Conservation (phyloP, 1,284 basidiomycete species). For the Psilocybe mexicana region DNA sequence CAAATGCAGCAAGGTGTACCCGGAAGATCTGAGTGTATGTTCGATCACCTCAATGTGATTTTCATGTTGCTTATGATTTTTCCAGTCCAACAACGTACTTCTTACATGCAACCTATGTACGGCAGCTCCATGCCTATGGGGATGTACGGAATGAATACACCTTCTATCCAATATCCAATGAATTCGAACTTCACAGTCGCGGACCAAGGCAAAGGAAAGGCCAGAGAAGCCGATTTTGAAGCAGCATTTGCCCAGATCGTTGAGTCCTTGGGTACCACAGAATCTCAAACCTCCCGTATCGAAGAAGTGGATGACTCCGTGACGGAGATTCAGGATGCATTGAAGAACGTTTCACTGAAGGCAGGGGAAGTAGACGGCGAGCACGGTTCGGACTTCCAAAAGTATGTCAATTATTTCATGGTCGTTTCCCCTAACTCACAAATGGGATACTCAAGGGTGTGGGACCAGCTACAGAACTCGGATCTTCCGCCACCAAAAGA, state of each 20-base stretch:
- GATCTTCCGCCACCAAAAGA: slow-evolving; percentile 56
- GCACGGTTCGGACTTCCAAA: slow-evolving; percentile 42
- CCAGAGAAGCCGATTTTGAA: slow-evolving; percentile 75
- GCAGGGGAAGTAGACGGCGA: slow-evolving; percentile 21
- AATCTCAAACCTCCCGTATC: slow-evolving; percentile 49
- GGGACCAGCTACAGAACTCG: slow-evolving; percentile 60
- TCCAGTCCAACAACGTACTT: slow-evolving; percentile 9
- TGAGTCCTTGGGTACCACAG: slow-evolving; percentile 43
- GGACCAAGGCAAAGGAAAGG: slow-evolving; percentile 71
- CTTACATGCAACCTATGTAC: slow-evolving; percentile 14
- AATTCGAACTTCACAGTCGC: slow-evolving; percentile 28
- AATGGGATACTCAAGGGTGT: slow-evolving; percentile 42
- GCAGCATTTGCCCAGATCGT: slow-evolving; percentile 68
- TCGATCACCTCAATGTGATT: background rate
- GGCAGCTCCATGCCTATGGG: slow-evolving; percentile 33
- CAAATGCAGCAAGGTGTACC: slow-evolving; percentile 32
- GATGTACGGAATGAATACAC: slow-evolving; percentile 31
- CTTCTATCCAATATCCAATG: slow-evolving; percentile 29
- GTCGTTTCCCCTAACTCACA: background rate
- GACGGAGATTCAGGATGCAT: slow-evolving; percentile 39
- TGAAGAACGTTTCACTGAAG: slow-evolving; percentile 40
- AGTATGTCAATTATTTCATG: slow-evolving; percentile 29
- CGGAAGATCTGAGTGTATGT: slow-evolving; percentile 33
- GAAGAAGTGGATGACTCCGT: slow-evolving; percentile 53
- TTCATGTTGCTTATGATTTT: background rate